phyloP scores from a whole-genome alignment of 2,329 filamentous ascomycete species.

The Calonectria naviculata region DNA sequence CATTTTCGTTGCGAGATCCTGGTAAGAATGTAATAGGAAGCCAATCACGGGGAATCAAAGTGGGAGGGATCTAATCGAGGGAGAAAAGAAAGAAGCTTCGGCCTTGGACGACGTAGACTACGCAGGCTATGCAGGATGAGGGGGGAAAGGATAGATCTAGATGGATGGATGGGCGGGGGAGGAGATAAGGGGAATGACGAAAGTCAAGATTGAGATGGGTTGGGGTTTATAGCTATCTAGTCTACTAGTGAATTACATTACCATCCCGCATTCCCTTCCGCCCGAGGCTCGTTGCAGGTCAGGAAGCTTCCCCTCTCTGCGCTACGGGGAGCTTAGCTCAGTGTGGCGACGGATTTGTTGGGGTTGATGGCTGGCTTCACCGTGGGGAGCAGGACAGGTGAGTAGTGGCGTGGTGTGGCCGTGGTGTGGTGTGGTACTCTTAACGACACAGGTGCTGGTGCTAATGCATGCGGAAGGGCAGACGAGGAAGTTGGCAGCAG shows the following conservation, averaged over 20 bases:
- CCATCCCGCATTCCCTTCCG: conserved; percentile 4
- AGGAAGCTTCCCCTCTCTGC: conserved; percentile 12
- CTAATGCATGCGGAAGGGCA: background rate
- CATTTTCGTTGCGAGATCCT: conserved; percentile 6
- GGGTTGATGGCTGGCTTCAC: background rate
- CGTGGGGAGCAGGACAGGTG: background rate
- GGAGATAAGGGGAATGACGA: background rate
- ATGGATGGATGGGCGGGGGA: background rate
- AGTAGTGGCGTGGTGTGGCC: conserved; percentile 6
- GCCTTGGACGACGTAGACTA: no score
- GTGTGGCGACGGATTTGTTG: conserved; percentile 7
- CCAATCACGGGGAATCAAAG: background rate
- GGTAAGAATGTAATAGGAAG: background rate
- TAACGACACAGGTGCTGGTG: background rate
- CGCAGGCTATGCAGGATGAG: background rate
- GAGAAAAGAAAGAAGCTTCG: background rate
- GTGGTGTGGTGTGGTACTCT: background rate
- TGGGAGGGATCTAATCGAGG: background rate
- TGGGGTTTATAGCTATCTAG: background rate
- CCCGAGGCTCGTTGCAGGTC: background rate
- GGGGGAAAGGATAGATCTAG: background rate
- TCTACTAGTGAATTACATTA: background rate
- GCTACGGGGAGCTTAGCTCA: background rate
- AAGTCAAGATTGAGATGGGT: background rate
- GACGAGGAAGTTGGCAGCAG: no score